Base-by-base conservation (phyloP, 177 flowering plant species). In the Telopea speciosissima region DNA sequence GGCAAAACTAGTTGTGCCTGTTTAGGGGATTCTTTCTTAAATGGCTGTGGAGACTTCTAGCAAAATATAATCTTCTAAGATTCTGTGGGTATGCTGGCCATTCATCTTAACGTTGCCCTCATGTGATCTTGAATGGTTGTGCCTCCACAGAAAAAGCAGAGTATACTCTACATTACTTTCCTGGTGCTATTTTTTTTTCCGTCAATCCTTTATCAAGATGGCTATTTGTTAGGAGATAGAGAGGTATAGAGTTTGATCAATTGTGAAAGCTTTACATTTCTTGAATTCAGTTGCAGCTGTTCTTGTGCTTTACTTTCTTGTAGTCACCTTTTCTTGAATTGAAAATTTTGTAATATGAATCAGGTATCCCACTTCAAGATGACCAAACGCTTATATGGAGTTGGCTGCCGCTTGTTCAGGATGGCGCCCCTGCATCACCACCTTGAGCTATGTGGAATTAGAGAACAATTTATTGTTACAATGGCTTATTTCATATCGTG, bases 381-480 rank as follows among this genome's bases (percentile, higher is more conserved):
- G 45, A 90, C 89, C 64, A 87, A 83, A 63, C 65, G 63, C 71
- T 52, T 89, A 5, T 62, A 58, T 63, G 90, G 92, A 66, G 63
- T 61, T 44, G 92, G 90, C 1, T 82, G 76, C 24, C 83, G 85
- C 36, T 73, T 90, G 54, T 86, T 90, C 67, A 79, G 84, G 60
- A 86, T 83, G 88, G 84, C 88, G 2, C 92, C 96, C 3, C 81
- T 90, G 56, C 97, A 90, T 82, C 86, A 82, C 75, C 92, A 88
- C 74, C 85, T 94, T 36, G 85, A 81, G 68, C 62, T 85, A 59
- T 76, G 80, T 74, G 93, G 97, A 44, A 21, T 89, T 31, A 85
- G 76, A 70, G 95, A 89, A 70, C 96, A 95, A 8, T 63, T 70
- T 5, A 85, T 94, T 45, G 92, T 94, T 68, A 85, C 81, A 8